Evolutionary conservation across 495 filamentous ascomycete species (phyloP).

Genomic region (Aspergillus homomorphus): DNA sequence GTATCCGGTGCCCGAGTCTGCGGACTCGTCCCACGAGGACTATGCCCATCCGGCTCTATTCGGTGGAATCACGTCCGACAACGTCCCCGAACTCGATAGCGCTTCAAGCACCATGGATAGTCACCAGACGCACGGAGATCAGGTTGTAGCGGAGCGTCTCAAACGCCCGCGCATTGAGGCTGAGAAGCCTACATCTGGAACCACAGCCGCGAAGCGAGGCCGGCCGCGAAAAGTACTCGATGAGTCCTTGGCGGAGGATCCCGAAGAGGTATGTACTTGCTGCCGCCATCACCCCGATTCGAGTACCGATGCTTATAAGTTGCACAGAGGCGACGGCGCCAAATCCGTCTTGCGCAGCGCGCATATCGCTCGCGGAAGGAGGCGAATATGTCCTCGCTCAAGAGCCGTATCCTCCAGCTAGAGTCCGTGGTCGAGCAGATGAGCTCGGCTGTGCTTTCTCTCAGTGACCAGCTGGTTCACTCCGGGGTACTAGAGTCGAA

Average conservation of each 20-base stretch:
- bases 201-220: constrained; percentile 19
- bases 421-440: constrained; percentile 68
- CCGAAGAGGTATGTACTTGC: constrained; percentile 22
- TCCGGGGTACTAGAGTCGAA: constrained; percentile 42
- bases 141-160: neutral
- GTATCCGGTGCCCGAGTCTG: constrained; percentile 18
- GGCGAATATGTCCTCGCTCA: constrained; percentile 70
- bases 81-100: neutral
- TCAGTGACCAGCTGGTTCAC: constrained; percentile 58
- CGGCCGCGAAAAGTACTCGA: constrained; percentile 17
- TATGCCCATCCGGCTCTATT: neutral
- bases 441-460: constrained; percentile 67
- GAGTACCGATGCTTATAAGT: neutral
- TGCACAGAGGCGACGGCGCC: constrained; percentile 72
- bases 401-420: constrained; percentile 62
- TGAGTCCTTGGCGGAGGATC: constrained; percentile 10
- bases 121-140: neutral
- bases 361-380: constrained; percentile 85
- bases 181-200: constrained; percentile 4
- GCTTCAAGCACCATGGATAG: neutral
- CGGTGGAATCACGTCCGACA: neutral
- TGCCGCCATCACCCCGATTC: neutral
- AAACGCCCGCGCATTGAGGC: constrained; percentile 13
- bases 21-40: neutral
- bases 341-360: constrained; percentile 81